These are phyloP conservation scores for Pulveroboletus sp. DNA, from an alignment of 768 basidiomycete genomes.

Conservation along the genomic window DNA sequence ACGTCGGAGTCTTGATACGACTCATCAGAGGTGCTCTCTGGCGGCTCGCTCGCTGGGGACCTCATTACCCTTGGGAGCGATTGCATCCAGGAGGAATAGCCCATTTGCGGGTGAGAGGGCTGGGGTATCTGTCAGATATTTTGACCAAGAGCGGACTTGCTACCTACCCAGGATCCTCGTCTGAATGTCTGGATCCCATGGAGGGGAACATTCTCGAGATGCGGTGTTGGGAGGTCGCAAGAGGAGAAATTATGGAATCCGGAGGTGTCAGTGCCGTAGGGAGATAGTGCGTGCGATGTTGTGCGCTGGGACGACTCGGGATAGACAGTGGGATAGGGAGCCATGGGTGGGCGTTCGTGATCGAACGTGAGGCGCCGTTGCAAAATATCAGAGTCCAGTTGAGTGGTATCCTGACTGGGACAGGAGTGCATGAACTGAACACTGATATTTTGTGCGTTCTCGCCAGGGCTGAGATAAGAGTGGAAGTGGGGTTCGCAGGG, in stretches of 20 bases:
- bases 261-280: slow-evolving; percentile 13
- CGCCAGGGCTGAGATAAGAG: slow-evolving; percentile 13
- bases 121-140: slow-evolving; percentile 17
- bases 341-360: background rate
- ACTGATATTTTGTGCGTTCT: slow-evolving; percentile 25
- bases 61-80: slow-evolving; percentile 8
- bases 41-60: slow-evolving; percentile 28
- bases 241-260: slow-evolving; percentile 10
- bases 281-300: slow-evolving; percentile 18
- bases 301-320: slow-evolving; percentile 32
- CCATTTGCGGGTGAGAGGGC: slow-evolving; percentile 16
- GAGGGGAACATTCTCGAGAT: slow-evolving; percentile 8
- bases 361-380: slow-evolving; percentile 11
- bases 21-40: slow-evolving; percentile 29
- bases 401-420: slow-evolving; percentile 17
- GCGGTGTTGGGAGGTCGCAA: slow-evolving; percentile 6
- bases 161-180: slow-evolving; percentile 25
- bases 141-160: background rate
- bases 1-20: slow-evolving; percentile 27
- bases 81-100: slow-evolving; percentile 13
- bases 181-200: slow-evolving; percentile 14
- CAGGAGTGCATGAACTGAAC: slow-evolving; percentile 29
- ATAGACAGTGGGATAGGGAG: slow-evolving; percentile 12
- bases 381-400: slow-evolving; percentile 27
- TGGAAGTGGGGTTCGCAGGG: slow-evolving; percentile 10